Percentiles rank a stretch among this genome's conserved stretches.
Evolutionary conservation across 345 rosid genomes (phyloP).

Genomic region (Pelargonium nanum): DNA sequence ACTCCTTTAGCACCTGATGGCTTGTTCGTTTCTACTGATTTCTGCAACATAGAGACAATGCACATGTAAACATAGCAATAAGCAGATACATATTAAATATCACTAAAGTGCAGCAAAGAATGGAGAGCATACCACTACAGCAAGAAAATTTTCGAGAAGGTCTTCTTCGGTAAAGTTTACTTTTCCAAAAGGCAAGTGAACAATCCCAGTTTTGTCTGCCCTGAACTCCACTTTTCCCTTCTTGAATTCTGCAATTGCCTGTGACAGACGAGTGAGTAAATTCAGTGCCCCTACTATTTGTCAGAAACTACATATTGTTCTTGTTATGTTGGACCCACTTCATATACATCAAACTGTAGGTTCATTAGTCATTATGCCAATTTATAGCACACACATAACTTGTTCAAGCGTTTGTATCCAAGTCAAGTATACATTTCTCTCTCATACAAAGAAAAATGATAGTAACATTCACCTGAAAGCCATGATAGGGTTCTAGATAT

Average conservation of each 20-base stretch:
- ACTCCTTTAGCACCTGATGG: slow-evolving; percentile 97
- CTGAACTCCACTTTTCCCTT: slow-evolving; percentile 88
- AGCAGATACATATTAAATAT: neutral
- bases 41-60: too few relatives aligned
- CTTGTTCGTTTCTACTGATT: slow-evolving; percentile 88
- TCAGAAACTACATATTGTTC: neutral
- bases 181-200: slow-evolving; percentile 90
- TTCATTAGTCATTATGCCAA: too few relatives aligned
- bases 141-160: slow-evolving; percentile 65
- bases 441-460: too few relatives aligned
- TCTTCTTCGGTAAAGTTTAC: slow-evolving; percentile 64
- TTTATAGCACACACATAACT: too few relatives aligned
- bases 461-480: too few relatives aligned
- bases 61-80: too few relatives aligned
- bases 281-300: neutral
- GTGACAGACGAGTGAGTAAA: slow-evolving; percentile 10
- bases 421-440: too few relatives aligned
- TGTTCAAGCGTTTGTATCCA: too few relatives aligned
- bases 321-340: neutral
- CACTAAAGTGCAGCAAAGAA: neutral
- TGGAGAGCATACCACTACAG: slow-evolving; percentile 52
- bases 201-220: slow-evolving; percentile 97
- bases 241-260: slow-evolving; percentile 97
- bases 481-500: too few relatives aligned
- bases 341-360: neutral